Evolutionary conservation across 2,329 filamentous ascomycete genomes (phyloP).

Genomic region (Boeremia lycopersici): DNA sequence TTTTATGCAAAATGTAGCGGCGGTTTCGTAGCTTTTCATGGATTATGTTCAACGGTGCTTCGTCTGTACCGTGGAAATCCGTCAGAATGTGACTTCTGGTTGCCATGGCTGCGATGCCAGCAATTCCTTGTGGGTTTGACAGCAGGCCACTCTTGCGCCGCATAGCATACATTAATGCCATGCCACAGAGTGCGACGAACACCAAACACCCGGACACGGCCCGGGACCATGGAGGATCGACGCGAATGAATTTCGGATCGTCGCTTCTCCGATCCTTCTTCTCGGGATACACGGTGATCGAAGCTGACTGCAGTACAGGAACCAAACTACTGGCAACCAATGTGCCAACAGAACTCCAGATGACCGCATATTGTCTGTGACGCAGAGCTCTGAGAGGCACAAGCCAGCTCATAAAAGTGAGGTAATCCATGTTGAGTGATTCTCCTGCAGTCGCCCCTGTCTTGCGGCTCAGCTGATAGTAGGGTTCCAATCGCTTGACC

Average conservation of each 20-base stretch:
- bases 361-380: constrained; percentile 71
- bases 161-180: constrained; percentile 65
- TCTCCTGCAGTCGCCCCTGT: constrained; percentile 46
- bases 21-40: constrained; percentile 69
- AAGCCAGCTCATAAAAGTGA: constrained; percentile 70
- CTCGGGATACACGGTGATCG: constrained; percentile 63
- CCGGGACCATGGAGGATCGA: constrained; percentile 66
- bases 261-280: constrained; percentile 54
- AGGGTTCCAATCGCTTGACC: constrained; percentile 58
- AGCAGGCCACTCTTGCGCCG: constrained; percentile 69
- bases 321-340: constrained; percentile 71
- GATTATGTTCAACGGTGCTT: constrained; percentile 68
- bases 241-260: constrained; percentile 59
- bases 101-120: constrained; percentile 76
- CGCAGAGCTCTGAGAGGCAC: constrained; percentile 67
- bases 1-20: constrained; percentile 73
- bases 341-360: constrained; percentile 68
- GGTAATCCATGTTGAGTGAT: constrained; percentile 76
- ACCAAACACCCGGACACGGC: constrained; percentile 63
- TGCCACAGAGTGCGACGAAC: constrained; percentile 64
- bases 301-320: constrained; percentile 70
- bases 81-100: constrained; percentile 73
- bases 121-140: constrained; percentile 73
- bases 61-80: constrained; percentile 75
- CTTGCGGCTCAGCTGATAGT: constrained; percentile 51